Base-by-base conservation (phyloP, 176 grass and related monocot species). In the Oryza officinalis region DNA sequence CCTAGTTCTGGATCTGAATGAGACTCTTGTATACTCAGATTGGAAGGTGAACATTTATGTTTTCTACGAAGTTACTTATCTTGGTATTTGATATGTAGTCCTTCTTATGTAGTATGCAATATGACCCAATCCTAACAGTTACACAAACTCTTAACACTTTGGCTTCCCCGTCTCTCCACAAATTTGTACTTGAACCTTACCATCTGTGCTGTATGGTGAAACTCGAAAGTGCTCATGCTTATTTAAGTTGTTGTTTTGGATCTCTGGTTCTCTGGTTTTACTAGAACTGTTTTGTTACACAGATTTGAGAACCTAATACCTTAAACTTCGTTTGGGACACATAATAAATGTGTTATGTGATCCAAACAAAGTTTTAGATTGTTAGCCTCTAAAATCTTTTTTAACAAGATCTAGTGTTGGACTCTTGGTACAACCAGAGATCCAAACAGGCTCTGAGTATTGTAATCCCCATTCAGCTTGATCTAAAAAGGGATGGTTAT, bases 21-120 rank as follows among this genome's bases (percentile, higher is more conserved):
- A 99, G 67, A 99, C 96, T 87, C 91, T 99, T 79, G 86, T 99
- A 81, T 95, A 92, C 88, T 96, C 93, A 80, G 93, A 99, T 84
- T 99, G 96, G 96, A 89, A 96, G 96, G 96, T 99, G 41, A 63
- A 5, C 8, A 31, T 33, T 75, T 78, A 7, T 83, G 35, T 68
- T 83, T 71, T 52, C 31, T 49, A 87, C 2, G n/a, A 69, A 41
- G 28, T 61, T 28, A 79, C 38, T 27, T 7, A 61, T 79, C 15
- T 67, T 81, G 1, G 76, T 52, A 5, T 38, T 59, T 38, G 30
- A 5, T 60, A 47, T 52, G 18, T 18, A 20, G 6, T 33, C 25
- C 54, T 65, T 18, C 54, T 65, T 18, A 66, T 85, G 22, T 76
- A 13, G 5, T 0, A 8, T 13, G 17, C 20, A 45, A 17, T 65